Conservation (phyloP, 1,284 basidiomycete species). For the Stygiomarasmius scandens region DNA sequence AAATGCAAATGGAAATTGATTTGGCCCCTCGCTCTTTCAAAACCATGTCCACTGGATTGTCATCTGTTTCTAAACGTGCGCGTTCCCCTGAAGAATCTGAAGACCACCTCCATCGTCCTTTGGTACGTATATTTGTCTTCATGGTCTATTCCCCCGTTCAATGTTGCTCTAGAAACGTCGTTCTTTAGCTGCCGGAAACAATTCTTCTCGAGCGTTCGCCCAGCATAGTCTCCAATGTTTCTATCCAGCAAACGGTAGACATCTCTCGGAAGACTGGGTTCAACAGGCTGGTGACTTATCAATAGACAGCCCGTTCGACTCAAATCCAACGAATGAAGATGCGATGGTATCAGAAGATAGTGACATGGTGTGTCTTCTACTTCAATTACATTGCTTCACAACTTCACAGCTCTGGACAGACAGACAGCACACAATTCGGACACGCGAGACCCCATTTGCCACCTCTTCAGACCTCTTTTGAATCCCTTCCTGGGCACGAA, state of each 20-base stretch:
- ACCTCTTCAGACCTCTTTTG: conserved; percentile 22
- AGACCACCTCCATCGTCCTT: conserved; percentile 49
- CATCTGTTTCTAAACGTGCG: conserved; percentile 47
- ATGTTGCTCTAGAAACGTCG: conserved; percentile 55
- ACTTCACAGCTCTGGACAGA: not conserved
- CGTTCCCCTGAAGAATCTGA: conserved; percentile 52
- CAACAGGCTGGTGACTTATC: conserved; percentile 59
- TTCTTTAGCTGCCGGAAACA: conserved; percentile 39
- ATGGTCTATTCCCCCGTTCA: conserved; percentile 1
- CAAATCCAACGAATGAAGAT: conserved; percentile 15
- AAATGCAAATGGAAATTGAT: conserved; percentile 54
- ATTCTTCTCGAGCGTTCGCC: conserved; percentile 9
- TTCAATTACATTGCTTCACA: conserved; percentile 25
- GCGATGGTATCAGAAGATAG: conserved; percentile 26
- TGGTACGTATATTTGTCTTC: conserved; percentile 37
- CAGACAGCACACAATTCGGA: conserved; percentile 3
- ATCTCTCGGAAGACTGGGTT: conserved; percentile 68
- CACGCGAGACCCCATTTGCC: conserved; percentile 21
- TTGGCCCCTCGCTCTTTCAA: conserved; percentile 39
- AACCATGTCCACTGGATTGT: conserved; percentile 38
- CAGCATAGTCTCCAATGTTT: conserved; percentile 19
- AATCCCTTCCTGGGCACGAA: not conserved
- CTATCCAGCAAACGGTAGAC: conserved; percentile 35
- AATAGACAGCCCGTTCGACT: conserved; percentile 54
- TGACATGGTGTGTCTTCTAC: conserved; percentile 36